Evolutionary conservation across 805 yeast genomes (phyloP).

Genomic region (Monosporozyma aerobia): DNA sequence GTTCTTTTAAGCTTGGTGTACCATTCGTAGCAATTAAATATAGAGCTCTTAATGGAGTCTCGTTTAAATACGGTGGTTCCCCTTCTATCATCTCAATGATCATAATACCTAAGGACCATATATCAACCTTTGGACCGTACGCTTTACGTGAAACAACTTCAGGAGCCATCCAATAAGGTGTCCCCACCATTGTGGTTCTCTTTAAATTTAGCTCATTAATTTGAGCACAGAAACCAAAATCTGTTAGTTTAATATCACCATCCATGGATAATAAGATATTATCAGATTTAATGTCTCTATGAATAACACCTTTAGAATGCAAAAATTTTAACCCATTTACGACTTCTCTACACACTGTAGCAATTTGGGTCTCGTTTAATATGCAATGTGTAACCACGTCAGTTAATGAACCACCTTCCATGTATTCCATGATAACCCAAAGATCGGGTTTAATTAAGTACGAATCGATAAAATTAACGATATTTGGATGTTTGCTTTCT

Average conservation of each 20-base stretch:
- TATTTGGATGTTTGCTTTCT: conserved; percentile 80
- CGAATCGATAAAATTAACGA: conserved; percentile 88
- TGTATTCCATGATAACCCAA: conserved; percentile 98
- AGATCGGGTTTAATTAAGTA: conserved; percentile 67
- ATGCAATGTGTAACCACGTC: conserved; percentile 87
- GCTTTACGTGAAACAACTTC: conserved; percentile 93
- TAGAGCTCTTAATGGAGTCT: conserved; percentile 87
- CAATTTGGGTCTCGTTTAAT: conserved; percentile 90
- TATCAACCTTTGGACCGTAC: conserved; percentile 93
- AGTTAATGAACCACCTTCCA: conserved; percentile 97
- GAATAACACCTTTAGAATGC: conserved; percentile 88
- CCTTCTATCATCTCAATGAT: conserved; percentile 98
- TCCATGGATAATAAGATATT: conserved; percentile 72
- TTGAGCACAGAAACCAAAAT: conserved; percentile 95
- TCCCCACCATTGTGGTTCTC: conserved; percentile 97
- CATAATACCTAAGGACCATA: conserved; percentile 98
- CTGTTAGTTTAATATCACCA: conserved; percentile 91
- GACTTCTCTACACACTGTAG: conserved; percentile 89
- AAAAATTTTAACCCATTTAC: conserved; percentile 75
- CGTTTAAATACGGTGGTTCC: conserved; percentile 96
- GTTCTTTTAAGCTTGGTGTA: conserved; percentile 86
- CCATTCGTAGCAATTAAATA: conserved; percentile 95
- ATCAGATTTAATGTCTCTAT: conserved; percentile 93
- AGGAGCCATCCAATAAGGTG: conserved; percentile 99
- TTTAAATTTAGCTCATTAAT: conserved; percentile 70